Base-by-base conservation (phyloP, 805 yeast genomes). In the Komagataella mondaviorum region DNA sequence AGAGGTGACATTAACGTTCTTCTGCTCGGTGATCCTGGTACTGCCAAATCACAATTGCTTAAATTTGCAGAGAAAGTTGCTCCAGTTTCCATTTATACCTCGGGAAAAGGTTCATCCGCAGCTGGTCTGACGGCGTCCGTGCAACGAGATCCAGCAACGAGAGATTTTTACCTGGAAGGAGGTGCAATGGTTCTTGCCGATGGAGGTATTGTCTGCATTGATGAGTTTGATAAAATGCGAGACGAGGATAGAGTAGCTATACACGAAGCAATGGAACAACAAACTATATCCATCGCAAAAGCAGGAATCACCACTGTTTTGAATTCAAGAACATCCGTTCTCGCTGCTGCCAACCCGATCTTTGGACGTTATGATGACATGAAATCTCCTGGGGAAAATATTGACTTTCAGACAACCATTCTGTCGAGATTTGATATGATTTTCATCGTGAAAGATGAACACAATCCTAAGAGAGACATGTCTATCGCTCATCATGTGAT, bases 171-270 rank as follows among this genome's bases (percentile, higher is more conserved):
- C 65, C 72, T 93, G 51, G 99, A 93, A 76, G 99, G 99, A 54
- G 99, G 99, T 68, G 99, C 99, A 6, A 90, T 93, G 97, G 99
- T 93, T n/a, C 72, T 93, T 49, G 99, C 99, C 0, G 99, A 93
- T 70, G 98, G 98, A 45, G 99, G 99, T 57, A 97, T 93, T 49
- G 97, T 91, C 48, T 93, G 98, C 76, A 93, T 93, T 62, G 99
- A 93, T 72, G 99, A 93, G 75, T 93, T 93, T 63, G 99, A 93
- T 67, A 93, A 93, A 73, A 93, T 93, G 99, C 77, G 98, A 65
- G 99, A 93, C 62, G 98, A 93, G 65, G 99, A 93, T 68, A 78
- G 99, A 63, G 98, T 93, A 44, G 98, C 99, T 0, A 93, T 93
- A 58, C 99, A 93, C 68, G 99, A 93, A 73, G 99, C 99, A 10